phyloP scores from a whole-genome alignment of 352 stramenopile genomes.

The Peronospora destructor region DNA sequence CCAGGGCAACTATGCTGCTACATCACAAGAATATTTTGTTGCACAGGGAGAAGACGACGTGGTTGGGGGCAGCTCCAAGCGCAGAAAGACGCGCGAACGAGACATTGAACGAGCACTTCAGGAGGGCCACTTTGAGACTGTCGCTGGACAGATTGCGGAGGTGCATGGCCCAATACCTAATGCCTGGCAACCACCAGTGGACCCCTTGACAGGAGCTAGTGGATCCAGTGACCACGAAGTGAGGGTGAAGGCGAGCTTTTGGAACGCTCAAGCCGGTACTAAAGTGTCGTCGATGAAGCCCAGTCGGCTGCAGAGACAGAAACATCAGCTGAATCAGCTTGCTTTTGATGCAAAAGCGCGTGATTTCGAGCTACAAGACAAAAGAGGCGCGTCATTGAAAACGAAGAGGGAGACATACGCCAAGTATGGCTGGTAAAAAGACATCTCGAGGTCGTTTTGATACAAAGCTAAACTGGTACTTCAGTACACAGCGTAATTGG shows the following conservation, averaged over 20 bases:
- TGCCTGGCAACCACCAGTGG: slow-evolving; percentile 47
- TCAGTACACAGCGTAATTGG: slow-evolving; percentile 1
- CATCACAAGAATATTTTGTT: slow-evolving; percentile 23
- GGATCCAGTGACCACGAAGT: slow-evolving; percentile 29
- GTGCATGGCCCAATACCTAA: slow-evolving; percentile 43
- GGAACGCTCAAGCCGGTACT: slow-evolving; percentile 47
- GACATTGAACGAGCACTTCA: slow-evolving; percentile 67
- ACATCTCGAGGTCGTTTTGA: background rate
- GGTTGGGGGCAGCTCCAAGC: slow-evolving; percentile 37
- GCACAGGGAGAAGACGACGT: slow-evolving; percentile 32
- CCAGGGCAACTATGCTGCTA: slow-evolving; percentile 20
- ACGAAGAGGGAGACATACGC: slow-evolving; percentile 73
- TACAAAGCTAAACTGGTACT: slow-evolving; percentile 9
- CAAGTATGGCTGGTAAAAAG: slow-evolving; percentile 71
- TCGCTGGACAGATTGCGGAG: slow-evolving; percentile 56
- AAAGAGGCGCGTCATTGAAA: slow-evolving; percentile 53
- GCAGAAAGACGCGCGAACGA: slow-evolving; percentile 46
- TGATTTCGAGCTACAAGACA: slow-evolving; percentile 67
- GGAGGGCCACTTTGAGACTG: slow-evolving; percentile 54
- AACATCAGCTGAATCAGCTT: slow-evolving; percentile 79
- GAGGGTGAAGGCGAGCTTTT: slow-evolving; percentile 69
- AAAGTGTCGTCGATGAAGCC: slow-evolving; percentile 53
- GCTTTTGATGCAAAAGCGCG: slow-evolving; percentile 69
- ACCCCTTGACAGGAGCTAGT: slow-evolving; percentile 12
- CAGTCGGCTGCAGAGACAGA: slow-evolving; percentile 66